Base-by-base conservation (phyloP, 2,329 filamentous ascomycete species). In the Nothopassalora personata region DNA sequence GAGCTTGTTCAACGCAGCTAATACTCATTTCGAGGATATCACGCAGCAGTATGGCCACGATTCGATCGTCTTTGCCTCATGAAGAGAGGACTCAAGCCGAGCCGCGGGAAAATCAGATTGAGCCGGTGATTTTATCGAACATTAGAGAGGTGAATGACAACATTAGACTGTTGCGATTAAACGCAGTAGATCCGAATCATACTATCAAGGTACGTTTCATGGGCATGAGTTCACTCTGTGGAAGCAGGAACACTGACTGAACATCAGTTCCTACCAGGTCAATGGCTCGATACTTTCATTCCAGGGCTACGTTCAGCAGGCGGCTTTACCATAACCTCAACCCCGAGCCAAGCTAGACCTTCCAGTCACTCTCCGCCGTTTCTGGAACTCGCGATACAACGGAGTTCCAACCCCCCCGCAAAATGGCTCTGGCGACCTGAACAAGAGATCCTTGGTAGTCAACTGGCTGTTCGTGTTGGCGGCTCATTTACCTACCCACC, bases 241-340 rank as follows among this genome's bases (percentile, higher is more conserved):
- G 18, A 31, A 46, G 43, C 28, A 48, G 47, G 49, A 60, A 61
- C 67, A 64, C 64, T 66, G 56, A 69, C 54, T 30, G 45, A 60
- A 70, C 75, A 28, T 47, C 73, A 89, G 81, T 95, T 94, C 74
- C 80, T 86, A 5, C 85, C 91, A 5, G 91, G 91, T 56, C 91
- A 96, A 79, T 96, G 91, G 90, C 81, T 96, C 57, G 91, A 96
- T 72, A 86, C 91, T 6, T 87, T 88, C 71, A 82, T 55, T 8
- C 53, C 53, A 11, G 53, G 53, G 39, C 76, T 90, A 48, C 68
- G 81, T 47, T 85, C 87, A 71, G 86, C 90, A 3, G 91, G 91
- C 34, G 91, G 91, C 59, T 96, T 96, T 78, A 96, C 91, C 46
- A 88, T 96, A 64, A 93, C 90, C 6, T 94, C 89, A 1, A 77